Conservation (phyloP, 139 green algal species). For the Haematococcus sp. region DNA sequence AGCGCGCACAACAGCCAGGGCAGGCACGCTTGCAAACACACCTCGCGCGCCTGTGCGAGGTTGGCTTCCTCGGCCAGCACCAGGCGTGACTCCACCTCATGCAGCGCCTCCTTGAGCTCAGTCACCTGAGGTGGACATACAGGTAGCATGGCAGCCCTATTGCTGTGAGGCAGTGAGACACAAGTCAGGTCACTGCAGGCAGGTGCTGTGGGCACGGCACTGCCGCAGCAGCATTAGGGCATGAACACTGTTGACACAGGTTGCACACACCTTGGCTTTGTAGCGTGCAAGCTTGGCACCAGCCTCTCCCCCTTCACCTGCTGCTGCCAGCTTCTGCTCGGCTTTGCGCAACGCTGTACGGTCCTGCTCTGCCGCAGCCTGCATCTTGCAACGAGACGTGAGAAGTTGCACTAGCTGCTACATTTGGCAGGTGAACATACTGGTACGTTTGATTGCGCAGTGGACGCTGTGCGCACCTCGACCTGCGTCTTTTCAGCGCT, state of each 20-base stretch:
- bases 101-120: slow-evolving; percentile 8
- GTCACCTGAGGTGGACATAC: not conserved
- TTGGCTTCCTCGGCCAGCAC: slow-evolving; percentile 2
- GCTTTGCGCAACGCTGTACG: not conserved
- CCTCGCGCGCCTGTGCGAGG: not conserved
- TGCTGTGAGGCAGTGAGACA: too few relatives aligned
- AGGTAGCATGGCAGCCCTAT: too few relatives aligned
- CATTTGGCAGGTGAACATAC: too few relatives aligned
- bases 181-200: too few relatives aligned
- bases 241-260: too few relatives aligned
- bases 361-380: slow-evolving; percentile 1
- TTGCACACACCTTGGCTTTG: slow-evolving; percentile 6
- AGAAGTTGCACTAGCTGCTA: too few relatives aligned
- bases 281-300: not conserved
- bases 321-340: not conserved
- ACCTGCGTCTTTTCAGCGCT: not conserved
- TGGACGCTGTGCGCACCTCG: not conserved
- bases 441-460: too few relatives aligned
- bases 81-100: slow-evolving; percentile 1
- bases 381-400: not conserved
- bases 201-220: too few relatives aligned
- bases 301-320: not conserved
- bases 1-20: too few relatives aligned
- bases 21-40: too few relatives aligned
- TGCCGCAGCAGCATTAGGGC: too few relatives aligned